Evolutionary conservation across 176 grass and related monocot species (phyloP), one percentile per base, ranked within the genome.

Genomic region (Olyra latifolia): DNA sequence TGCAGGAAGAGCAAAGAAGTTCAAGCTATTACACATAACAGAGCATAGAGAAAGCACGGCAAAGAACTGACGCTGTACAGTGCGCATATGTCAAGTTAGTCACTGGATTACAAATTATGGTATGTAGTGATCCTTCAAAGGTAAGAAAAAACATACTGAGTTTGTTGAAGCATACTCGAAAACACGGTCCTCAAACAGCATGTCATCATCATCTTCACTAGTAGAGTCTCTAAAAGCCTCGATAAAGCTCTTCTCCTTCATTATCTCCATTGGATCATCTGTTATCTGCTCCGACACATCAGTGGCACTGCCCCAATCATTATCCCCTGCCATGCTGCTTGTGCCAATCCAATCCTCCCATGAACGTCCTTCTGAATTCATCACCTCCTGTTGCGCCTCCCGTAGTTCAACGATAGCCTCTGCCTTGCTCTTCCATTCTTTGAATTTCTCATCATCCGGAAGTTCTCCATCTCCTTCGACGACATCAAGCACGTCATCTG

Each of bases 151-250:
- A 44, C 40, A 15, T 23, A 91, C 89, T 73, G 82, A 92, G 22
- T 74, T 85, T 41, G 57, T 56, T 3, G 85, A 92, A 77, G 86
- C 82, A 40, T 88, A 88, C 59, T 80, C 69, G 32, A 92, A 92
- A 50, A 92, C 90, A 60, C 78, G 43, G 62, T 86, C 90, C 59
- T 92, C 90, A 66, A 92, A 88, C 67, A 88, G 76, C 78, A 92
- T 74, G 53, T 91, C 89, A 17, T 88, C 86, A 10, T 86, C 82
- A 53, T 84, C 76, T 35, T 68, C 77, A 46, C 38, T 61, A 78
- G 78, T 78, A 13, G 82, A 62, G 2, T 84, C 78, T 75, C 72
- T 88, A 47, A 88, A 56, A 4, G 78, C 66, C 43, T 75, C 72
- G 75, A 92, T 65, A 43, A 92, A 65, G 16, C 90, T 59, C 72